phyloP scores from a whole-genome alignment of 2,329 filamentous ascomycete genomes.

The Drechslerella coelobrocha region DNA sequence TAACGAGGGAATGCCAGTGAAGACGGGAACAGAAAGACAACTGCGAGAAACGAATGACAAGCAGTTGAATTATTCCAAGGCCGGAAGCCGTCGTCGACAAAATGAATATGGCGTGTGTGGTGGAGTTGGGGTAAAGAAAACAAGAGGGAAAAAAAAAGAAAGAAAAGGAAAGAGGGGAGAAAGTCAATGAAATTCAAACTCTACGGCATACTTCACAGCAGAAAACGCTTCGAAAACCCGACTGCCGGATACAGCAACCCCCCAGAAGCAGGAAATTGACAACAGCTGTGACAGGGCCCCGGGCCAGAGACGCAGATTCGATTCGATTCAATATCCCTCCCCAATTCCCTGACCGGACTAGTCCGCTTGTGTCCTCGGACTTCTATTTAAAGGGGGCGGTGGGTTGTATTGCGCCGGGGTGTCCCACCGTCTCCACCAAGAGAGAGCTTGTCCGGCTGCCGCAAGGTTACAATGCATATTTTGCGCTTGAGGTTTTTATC shows the following conservation, averaged over 20 bases:
- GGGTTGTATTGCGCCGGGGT: constrained; percentile 25
- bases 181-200: constrained; percentile 16
- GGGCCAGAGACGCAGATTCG: constrained; percentile 4
- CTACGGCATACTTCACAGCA: background rate
- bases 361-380: constrained; percentile 14
- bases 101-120: constrained; percentile 1
- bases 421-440: constrained; percentile 22
- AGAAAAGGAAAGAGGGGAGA: background rate
- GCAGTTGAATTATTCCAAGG: constrained; percentile 14
- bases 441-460: constrained; percentile 10
- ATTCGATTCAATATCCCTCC: background rate
- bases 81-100: background rate
- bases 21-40: constrained; percentile 37
- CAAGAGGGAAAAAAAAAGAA: constrained; percentile 10
- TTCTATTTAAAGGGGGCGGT: constrained; percentile 35
- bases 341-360: constrained; percentile 4
- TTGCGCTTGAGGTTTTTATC: constrained; percentile 1
- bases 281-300: constrained; percentile 1
- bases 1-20: constrained; percentile 32
- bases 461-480: constrained; percentile 14
- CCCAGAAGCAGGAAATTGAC: constrained; percentile 12
- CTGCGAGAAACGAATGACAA: constrained; percentile 51
- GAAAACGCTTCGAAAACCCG: constrained; percentile 10
- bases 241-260: constrained; percentile 29
- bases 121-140: background rate